Base-by-base conservation (phyloP, 202 grass and related monocot species). In the Brachypodium distachyon region DNA sequence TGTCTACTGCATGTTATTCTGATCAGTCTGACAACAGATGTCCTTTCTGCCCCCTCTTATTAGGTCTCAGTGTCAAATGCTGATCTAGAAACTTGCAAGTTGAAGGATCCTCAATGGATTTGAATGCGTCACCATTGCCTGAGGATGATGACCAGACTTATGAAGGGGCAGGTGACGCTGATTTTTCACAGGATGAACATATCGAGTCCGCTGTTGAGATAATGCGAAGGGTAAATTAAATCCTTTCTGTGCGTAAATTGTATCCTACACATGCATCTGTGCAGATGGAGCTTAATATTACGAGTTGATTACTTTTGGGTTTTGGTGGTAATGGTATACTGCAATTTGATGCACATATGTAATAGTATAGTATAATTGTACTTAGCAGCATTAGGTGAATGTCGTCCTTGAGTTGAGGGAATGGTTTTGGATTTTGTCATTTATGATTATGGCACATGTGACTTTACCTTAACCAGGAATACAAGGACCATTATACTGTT, bases 71-170 rank as follows among this genome's bases (percentile, higher is more conserved):
- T 43, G 59, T 14, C 8, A 37, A 38, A 63, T 31, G 12, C 41
- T 50, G 62, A 63, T 61, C 12, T 47, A 48, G 65, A 69, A 41
- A 19, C 40, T 9, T 2, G 42, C n/a, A 48, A 2, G 0, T 69
- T 63, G 11, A 57, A 60, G 38, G 39, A 17, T 17, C 57, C 56
- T 48, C 40, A 56, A 88, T 86, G 91, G 91, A 94, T 80, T 81
- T 94, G 62, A 94, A 94, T 34, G 91, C 82, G 16, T 91, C 85
- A 1, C 91, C 91, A 42, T 80, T 86, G 26, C 88, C 91, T 11
- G 91, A 94, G 44, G 80, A 91, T 26, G 91, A 94, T 58, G 85
- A 88, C 10, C 85, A 88, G 33, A 57, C 48, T 50, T 88, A 83
- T 57, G 85, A 81, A 48, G 58, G 83, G 37, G 61, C 74, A 12